Evolutionary conservation across 2,329 filamentous ascomycete species (phyloP).

Genomic region (Aspergillus sergii): DNA sequence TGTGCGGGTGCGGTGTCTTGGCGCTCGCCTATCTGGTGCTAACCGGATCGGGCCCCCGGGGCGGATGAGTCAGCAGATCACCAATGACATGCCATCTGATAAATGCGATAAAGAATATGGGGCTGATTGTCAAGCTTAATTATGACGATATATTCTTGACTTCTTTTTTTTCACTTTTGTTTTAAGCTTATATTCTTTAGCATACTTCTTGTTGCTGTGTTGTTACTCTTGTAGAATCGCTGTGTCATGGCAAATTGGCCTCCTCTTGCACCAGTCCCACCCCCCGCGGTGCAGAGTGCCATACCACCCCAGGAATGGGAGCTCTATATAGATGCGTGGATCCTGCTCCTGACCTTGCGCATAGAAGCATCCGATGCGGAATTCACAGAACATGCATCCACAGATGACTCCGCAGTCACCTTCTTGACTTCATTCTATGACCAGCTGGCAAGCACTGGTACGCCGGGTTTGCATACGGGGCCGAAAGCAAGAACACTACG

Average conservation of each 20-base stretch:
- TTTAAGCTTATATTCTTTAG: background rate
- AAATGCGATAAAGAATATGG: background rate
- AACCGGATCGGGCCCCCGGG: constrained; percentile 28
- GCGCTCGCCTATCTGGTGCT: constrained; percentile 45
- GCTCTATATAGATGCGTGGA: constrained; percentile 75
- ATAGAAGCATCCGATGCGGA: constrained; percentile 60
- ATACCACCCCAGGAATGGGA: constrained; percentile 75
- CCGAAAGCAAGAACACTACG: constrained; percentile 56
- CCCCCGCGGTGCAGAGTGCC: constrained; percentile 65
- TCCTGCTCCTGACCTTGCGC: constrained; percentile 66
- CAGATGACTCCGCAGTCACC: constrained; percentile 59
- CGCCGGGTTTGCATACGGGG: constrained; percentile 29
- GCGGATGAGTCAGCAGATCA: constrained; percentile 12
- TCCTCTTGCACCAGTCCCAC: constrained; percentile 76
- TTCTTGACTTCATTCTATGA: constrained; percentile 72
- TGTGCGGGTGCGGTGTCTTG: constrained; percentile 36
- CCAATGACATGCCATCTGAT: constrained; percentile 5
- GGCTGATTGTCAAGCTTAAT: background rate
- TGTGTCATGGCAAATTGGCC: constrained; percentile 60
- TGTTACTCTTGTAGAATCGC: constrained; percentile 28
- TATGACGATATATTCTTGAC: background rate
- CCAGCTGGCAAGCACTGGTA: constrained; percentile 51
- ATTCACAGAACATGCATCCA: constrained; percentile 55
- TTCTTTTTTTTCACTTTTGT: background rate
- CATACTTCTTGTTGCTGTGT: background rate